Percentiles rank a stretch among this genome's conserved stretches.
phyloP scores from a whole-genome alignment of 805 yeast species.

The Ogataea angusta region DNA sequence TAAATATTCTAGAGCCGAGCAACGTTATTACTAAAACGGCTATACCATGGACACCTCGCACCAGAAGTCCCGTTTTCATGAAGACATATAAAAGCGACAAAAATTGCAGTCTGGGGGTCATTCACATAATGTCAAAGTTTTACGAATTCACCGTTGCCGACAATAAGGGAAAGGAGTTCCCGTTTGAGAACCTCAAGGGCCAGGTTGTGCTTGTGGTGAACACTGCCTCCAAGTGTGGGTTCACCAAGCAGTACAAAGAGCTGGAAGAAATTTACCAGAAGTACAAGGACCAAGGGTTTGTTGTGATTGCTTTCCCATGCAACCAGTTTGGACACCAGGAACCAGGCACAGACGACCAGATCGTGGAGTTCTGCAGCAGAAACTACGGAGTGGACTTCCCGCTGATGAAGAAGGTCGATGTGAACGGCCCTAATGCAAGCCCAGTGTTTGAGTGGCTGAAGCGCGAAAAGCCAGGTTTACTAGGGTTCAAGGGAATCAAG shows the following conservation, averaged over 20 bases:
- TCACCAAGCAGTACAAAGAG: conserved; percentile 73
- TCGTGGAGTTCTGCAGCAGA: conserved; percentile 65
- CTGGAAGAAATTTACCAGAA: conserved; percentile 65
- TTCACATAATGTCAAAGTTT: conserved; percentile 48
- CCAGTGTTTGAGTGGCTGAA: conserved; percentile 81
- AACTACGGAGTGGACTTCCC: conserved; percentile 95
- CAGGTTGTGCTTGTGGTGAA: conserved; percentile 82
- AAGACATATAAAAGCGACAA: not conserved
- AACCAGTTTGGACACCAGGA: conserved; percentile 85
- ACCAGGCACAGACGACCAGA: conserved; percentile 66
- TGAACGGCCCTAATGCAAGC: conserved; percentile 79
- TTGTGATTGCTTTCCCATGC: conserved; percentile 83
- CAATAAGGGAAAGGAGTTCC: conserved; percentile 54
- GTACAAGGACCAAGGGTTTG: conserved; percentile 61
- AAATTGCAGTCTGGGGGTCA: not conserved
- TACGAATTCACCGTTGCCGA: conserved; percentile 68
- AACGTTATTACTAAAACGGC: not conserved
- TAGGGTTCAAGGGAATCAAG: conserved; percentile 66
- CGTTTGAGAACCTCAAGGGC: conserved; percentile 63
- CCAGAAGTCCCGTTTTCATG: too few relatives aligned
- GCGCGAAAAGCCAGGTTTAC: conserved; percentile 49
- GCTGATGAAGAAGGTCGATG: conserved; percentile 78
- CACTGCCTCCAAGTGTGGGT: conserved; percentile 83
- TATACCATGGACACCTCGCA: not conserved
- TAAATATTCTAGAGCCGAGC: conserved; percentile 1